These are phyloP conservation scores for Fomitopsis serialis DNA, from an alignment of 768 basidiomycete species.

Conservation along the genomic window DNA sequence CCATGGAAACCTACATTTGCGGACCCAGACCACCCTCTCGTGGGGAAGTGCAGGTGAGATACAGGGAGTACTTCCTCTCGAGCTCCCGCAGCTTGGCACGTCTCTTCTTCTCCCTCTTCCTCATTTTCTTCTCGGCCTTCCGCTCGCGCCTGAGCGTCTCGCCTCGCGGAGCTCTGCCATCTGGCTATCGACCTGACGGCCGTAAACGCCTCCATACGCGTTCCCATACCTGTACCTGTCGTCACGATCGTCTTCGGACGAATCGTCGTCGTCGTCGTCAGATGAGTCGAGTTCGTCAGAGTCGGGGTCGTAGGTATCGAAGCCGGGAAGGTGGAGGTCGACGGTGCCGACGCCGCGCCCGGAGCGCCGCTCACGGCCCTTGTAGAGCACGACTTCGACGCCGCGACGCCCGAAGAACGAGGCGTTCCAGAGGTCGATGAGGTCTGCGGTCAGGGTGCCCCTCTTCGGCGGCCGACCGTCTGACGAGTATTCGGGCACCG, in stretches of 20 bases:
- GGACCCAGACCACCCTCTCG: slow-evolving; percentile 15
- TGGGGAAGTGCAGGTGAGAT: slow-evolving; percentile 29
- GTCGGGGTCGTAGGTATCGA: slow-evolving; percentile 33
- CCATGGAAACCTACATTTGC: slow-evolving; percentile 4
- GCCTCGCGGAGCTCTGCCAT: slow-evolving; percentile 43
- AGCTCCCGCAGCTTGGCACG: slow-evolving; percentile 53
- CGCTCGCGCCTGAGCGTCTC: slow-evolving; percentile 45
- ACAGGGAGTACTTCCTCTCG: slow-evolving; percentile 60
- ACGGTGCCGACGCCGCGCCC: slow-evolving; percentile 50
- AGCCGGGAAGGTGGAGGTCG: slow-evolving; percentile 51
- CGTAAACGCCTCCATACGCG: slow-evolving; percentile 35
- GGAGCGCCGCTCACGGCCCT: slow-evolving; percentile 73
- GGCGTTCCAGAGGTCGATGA: slow-evolving; percentile 76
- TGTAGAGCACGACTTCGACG: slow-evolving; percentile 78
- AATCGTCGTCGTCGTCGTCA: slow-evolving; percentile 26
- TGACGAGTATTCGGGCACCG: slow-evolving; percentile 46
- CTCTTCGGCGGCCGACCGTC: slow-evolving; percentile 50
- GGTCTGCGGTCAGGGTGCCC: slow-evolving; percentile 57
- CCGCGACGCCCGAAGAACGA: slow-evolving; percentile 72
- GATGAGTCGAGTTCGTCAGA: slow-evolving; percentile 37
- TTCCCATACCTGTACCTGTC: slow-evolving; percentile 22
- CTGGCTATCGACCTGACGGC: slow-evolving; percentile 30
- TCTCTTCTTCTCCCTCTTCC: slow-evolving; percentile 59
- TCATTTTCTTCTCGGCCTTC: slow-evolving; percentile 55
- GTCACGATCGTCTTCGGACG: slow-evolving; percentile 37